A percentile compares a stretch with the other conserved stretches of the same genome.
Evolutionary conservation across 2,329 filamentous ascomycete genomes (phyloP).

Genomic region (Paraphoma sp.): DNA sequence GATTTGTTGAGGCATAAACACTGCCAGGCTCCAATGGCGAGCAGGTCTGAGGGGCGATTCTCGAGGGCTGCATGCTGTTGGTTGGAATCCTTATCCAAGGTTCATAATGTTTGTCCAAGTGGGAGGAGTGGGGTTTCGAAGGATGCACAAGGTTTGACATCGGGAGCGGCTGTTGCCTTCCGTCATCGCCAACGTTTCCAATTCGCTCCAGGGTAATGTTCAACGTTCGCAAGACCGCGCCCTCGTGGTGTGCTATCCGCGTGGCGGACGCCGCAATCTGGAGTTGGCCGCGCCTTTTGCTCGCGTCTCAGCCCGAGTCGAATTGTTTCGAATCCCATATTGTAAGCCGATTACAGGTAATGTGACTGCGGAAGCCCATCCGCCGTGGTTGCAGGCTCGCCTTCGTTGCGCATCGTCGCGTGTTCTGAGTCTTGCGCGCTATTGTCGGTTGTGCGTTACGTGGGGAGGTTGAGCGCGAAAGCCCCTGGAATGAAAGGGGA

Average conservation of each 20-base stretch:
- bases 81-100: not conserved
- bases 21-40: not conserved
- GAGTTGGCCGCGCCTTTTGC: too few species aligned
- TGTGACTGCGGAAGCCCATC: too few species aligned
- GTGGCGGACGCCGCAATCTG: too few species aligned
- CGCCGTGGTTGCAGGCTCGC: too few species aligned
- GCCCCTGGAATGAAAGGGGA: too few species aligned
- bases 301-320: too few species aligned
- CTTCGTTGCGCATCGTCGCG: too few species aligned
- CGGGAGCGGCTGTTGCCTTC: not conserved
- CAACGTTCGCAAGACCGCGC: not conserved
- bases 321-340: too few species aligned
- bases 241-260: not conserved
- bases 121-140: not conserved
- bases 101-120: not conserved
- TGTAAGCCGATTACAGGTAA: too few species aligned
- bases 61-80: not conserved
- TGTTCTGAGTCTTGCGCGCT: too few species aligned
- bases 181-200: not conserved
- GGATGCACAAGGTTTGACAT: not conserved
- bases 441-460: too few species aligned
- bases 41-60: not conserved
- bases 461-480: too few species aligned
- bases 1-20: not conserved
- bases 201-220: not conserved